These are phyloP conservation scores for Carex kokanica DNA, from an alignment of 176 grass and related monocot genomes.

Conservation along the genomic window DNA sequence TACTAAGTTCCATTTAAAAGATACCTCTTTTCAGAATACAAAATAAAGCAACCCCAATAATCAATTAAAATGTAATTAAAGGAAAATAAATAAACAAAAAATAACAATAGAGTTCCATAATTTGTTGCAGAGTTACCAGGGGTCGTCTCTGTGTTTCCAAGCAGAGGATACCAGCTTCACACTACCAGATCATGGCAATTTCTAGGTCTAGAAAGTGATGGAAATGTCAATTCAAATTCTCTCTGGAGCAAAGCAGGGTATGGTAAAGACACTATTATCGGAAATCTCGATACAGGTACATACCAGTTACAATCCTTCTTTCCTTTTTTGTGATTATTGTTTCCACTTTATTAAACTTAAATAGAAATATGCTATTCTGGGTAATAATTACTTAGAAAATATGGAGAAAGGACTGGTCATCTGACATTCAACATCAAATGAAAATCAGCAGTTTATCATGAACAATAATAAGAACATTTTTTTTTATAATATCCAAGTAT, in stretches of 20 bases:
- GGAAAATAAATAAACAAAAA: background rate
- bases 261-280: conserved; percentile 71
- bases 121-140: conserved; percentile 36
- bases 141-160: conserved; percentile 77
- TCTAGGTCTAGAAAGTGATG: conserved; percentile 54
- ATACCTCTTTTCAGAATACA: too few species aligned
- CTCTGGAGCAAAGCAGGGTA: conserved; percentile 53
- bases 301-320: background rate
- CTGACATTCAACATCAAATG: background rate
- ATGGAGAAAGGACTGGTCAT: background rate
- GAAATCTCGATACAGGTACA: conserved; percentile 59
- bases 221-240: conserved; percentile 34
- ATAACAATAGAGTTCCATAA: background rate
- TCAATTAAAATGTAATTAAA: background rate
- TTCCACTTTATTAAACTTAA: too few species aligned
- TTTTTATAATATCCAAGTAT: background rate
- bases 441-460: background rate
- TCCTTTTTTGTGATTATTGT: background rate
- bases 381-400: too few species aligned
- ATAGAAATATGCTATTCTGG: too few species aligned
- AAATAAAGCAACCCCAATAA: too few species aligned
- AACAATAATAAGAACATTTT: background rate
- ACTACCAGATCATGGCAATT: conserved; percentile 90
- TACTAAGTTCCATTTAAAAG: background rate
- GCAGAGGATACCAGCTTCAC: conserved; percentile 48